These are phyloP conservation scores for Phytophthora tubulina DNA, from an alignment of 352 stramenopile genomes.

Conservation along the genomic window DNA sequence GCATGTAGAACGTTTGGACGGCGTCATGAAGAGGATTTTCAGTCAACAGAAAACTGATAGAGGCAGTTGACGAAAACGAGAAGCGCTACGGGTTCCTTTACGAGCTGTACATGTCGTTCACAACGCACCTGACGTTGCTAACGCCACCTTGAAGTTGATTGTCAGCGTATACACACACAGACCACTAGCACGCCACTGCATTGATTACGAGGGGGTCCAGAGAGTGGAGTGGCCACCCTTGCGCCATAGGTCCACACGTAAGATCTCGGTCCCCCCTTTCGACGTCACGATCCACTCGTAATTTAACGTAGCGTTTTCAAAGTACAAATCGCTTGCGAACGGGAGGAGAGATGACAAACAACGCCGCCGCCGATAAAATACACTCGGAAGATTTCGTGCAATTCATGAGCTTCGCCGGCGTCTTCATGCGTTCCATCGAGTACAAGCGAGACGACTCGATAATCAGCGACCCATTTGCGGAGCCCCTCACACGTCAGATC, in stretches of 20 bases:
- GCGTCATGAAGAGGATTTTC: too few relatives aligned
- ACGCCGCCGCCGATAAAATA: not conserved
- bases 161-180: not conserved
- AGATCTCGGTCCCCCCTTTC: not conserved
- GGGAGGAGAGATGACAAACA: not conserved
- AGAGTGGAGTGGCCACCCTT: not conserved
- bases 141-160: slow-evolving; percentile 2
- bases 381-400: slow-evolving; percentile 13
- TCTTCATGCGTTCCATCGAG: slow-evolving; percentile 5
- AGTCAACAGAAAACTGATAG: too few relatives aligned
- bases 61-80: too few relatives aligned
- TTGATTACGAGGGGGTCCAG: not conserved
- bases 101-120: not conserved
- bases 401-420: slow-evolving; percentile 13
- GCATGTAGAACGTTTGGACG: too few relatives aligned
- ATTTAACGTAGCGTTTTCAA: slow-evolving; percentile 4
- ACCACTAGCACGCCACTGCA: not conserved
- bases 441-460: slow-evolving; percentile 7
- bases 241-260: not conserved
- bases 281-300: not conserved
- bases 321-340: slow-evolving; percentile 3
- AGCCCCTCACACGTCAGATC: slow-evolving; percentile 11
- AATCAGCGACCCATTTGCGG: slow-evolving; percentile 1
- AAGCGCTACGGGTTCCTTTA: too few relatives aligned
- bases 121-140: not conserved